Evolutionary conservation across 2,329 filamentous ascomycete genomes (phyloP), one percentile per base, ranked within the genome.

Genomic region (Pseudocercospora macadamiae): DNA sequence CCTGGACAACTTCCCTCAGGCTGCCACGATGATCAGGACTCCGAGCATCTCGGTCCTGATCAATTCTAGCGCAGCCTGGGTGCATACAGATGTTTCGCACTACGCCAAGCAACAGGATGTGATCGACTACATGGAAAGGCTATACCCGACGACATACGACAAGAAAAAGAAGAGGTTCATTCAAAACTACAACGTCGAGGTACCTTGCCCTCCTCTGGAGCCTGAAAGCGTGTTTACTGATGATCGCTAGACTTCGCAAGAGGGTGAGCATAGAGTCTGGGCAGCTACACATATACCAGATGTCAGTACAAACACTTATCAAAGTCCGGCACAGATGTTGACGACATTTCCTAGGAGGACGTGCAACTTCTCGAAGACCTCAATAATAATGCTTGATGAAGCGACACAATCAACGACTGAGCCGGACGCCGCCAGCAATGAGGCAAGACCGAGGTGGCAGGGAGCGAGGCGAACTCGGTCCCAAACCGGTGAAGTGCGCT

Each of bases 111-210:
- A 36, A 10, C 45, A 44, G n/a, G 54, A 57, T 32, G 37, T 57
- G 14, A 52, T 57, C 45, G 47, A 51, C 12, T 51, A 57, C 32
- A 30, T 57, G 45, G 54, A 57, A 34, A n/a, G 19, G 8, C 18
- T 51, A n/a, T 57, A 57, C 4, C 54, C 54, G 9, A 57, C 54
- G 14, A 34, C 16, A 8, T 57, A 28, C 16, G 54, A 57, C 19
- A 34, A 23, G 23, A 30, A 28, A 25, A 36, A 26, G 18, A 42
- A 25, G 34, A 57, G 30, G 18, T 51, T 44, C 12, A 36, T 57
- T 6, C 54, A 57, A 32, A 57, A 57, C 25, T 57, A 52, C 12
- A 34, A 57, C 21, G 48, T 57, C 19, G 54, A 44, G 25, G 54
- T 57, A 51, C n/a, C n/a, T n/a, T n/a, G n/a, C n/a, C n/a, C n/a